Percentiles rank a stretch among this genome's conserved stretches.
Conservation (phyloP, 805 yeast genomes). For the Ogataea chonburiensis region DNA sequence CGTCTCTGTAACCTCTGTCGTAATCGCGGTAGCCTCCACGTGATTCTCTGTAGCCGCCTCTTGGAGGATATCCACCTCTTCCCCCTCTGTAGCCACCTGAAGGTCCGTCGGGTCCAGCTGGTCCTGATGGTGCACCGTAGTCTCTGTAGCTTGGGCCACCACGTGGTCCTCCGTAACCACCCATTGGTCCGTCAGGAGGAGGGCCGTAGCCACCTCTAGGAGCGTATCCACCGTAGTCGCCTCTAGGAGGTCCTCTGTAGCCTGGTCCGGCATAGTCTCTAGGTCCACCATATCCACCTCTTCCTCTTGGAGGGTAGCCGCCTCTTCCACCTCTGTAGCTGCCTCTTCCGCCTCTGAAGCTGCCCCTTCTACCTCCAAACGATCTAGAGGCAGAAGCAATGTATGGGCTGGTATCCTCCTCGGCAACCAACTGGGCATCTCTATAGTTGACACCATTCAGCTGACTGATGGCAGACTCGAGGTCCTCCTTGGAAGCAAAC, state of each 20-base stretch:
- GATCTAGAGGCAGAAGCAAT: constrained; percentile 48
- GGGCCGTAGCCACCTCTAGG: constrained; percentile 30
- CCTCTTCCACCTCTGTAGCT: constrained; percentile 38
- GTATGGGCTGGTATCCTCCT: constrained; percentile 70
- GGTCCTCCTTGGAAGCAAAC: constrained; percentile 65
- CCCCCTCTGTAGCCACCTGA: constrained; percentile 36
- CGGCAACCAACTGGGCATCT: constrained; percentile 59
- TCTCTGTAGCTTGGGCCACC: constrained; percentile 25
- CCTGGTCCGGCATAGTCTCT: constrained; percentile 33
- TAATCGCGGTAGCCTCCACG: constrained; percentile 31
- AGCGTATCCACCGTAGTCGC: constrained; percentile 26
- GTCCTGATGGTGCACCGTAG: constrained; percentile 10
- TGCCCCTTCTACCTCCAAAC: constrained; percentile 45
- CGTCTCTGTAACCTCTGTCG: constrained; percentile 27
- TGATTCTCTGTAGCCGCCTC: constrained; percentile 32
- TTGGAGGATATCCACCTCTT: constrained; percentile 40
- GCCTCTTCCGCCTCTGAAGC: constrained; percentile 47
- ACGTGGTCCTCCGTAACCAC: constrained; percentile 33
- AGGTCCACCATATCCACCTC: constrained; percentile 30
- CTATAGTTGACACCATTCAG: constrained; percentile 74
- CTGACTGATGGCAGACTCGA: constrained; percentile 70
- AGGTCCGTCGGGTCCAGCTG: constrained; percentile 10
- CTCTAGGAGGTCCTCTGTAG: constrained; percentile 29
- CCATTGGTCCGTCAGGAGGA: constrained; percentile 29
- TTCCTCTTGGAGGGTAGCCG: constrained; percentile 32